These are phyloP conservation scores for Viola odorata DNA, from an alignment of 345 rosid genomes.

Conservation along the genomic window DNA sequence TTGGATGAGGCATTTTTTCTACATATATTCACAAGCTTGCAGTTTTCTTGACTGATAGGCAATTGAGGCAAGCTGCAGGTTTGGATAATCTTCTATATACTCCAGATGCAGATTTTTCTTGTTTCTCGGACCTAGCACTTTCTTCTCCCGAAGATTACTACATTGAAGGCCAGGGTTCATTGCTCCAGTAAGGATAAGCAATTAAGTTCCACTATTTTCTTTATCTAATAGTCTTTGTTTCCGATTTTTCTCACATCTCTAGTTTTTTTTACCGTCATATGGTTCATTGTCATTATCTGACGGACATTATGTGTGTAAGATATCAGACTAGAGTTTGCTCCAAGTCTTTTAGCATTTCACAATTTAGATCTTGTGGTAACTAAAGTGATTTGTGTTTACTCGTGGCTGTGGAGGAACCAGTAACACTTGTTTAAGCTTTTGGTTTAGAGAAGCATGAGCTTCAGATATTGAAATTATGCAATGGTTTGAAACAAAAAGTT, in stretches of 20 bases:
- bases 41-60: conserved; percentile 42
- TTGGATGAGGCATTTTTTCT: neutral
- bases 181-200: conserved; percentile 75
- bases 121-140: conserved; percentile 92
- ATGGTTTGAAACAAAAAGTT: too few species aligned
- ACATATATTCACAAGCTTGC: neutral
- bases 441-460: too few species aligned
- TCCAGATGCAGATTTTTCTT: conserved; percentile 98
- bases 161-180: conserved; percentile 89
- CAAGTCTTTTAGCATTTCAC: too few species aligned
- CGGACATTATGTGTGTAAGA: too few species aligned
- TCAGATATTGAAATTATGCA: too few species aligned
- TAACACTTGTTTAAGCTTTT: too few species aligned
- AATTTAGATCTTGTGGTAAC: too few species aligned
- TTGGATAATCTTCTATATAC: conserved; percentile 92
- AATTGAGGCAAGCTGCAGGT: conserved; percentile 68
- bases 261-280: too few species aligned
- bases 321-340: too few species aligned
- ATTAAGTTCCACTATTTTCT: neutral
- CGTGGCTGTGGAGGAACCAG: too few species aligned
- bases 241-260: neutral
- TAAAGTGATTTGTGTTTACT: too few species aligned
- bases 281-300: too few species aligned
- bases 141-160: conserved; percentile 90
- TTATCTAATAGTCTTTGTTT: neutral